Evolutionary conservation across 345 rosid genomes (phyloP), one percentile per base, ranked within the genome.

Genomic region (Diplotaxis tenuifolia): DNA sequence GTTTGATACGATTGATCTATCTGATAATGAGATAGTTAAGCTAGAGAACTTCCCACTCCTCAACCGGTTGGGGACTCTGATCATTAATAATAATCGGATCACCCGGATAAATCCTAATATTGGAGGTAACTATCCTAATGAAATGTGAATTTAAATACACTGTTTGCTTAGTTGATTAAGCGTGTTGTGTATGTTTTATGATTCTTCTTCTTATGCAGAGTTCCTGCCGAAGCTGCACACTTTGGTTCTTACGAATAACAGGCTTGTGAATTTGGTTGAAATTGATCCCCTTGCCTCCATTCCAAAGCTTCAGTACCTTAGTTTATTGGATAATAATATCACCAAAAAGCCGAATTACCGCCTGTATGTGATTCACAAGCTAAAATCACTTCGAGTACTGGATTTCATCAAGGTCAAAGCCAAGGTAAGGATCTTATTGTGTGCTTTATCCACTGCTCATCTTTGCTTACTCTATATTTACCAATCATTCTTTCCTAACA

Each of bases 21-120:
- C 99, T 4, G 99, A 96, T 72, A 96, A 96, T 75, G 99, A 96
- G 90, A 96, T 96, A 64, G 99, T 96, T 53, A 96, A 96, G 88
- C 94, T 96, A 23, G 99, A 96, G 66, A 90, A 92, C 83, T 83
- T 96, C 68, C 99, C 96, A 1, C 76, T 80, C 79, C 98, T 96
- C 58, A 86, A 85, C 49, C 96, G 99, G 10, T 74, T 92, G 84
- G 98, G 99, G 54, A 90, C 98, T 66, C 79, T 96, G 73, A 75
- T 96, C 77, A 75, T 96, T 20, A 96, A 92, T 67, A 96, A 96
- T 84, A 96, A 96, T 72, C 80, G 99, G 68, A 86, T 92, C 77
- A 96, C 98, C 62, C 91, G 99, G 57, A 86, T 96, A 49, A 92
- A 88, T 80, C 95, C 96, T 49, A 92, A 81, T 28, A 68, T 96